Evolutionary conservation across 2,329 filamentous ascomycete genomes (phyloP).

Genomic region (Cryphonectria japonica): DNA sequence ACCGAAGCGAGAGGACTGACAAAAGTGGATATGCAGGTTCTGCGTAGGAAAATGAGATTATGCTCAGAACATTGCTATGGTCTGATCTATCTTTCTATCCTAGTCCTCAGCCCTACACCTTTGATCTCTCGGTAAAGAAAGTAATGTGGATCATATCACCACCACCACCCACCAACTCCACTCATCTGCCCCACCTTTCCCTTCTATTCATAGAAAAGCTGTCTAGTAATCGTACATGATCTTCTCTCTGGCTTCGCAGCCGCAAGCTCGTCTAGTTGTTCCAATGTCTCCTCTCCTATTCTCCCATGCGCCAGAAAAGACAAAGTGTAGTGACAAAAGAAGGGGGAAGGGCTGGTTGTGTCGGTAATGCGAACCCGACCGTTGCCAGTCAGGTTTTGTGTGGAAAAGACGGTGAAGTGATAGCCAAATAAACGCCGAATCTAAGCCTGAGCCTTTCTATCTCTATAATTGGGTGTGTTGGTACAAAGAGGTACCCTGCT

Average conservation of each 20-base stretch:
- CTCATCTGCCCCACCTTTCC: not conserved
- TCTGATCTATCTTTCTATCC: slow-evolving; percentile 24
- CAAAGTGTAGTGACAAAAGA: slow-evolving; percentile 18
- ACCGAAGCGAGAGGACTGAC: not conserved
- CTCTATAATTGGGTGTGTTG: slow-evolving; percentile 16
- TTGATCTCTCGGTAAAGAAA: not conserved
- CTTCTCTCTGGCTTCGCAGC: slow-evolving; percentile 9
- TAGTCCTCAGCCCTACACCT: slow-evolving; percentile 1
- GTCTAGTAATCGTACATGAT: not conserved
- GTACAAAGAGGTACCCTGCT: slow-evolving; percentile 8
- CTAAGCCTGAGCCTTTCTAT: slow-evolving; percentile 26
- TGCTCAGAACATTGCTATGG: slow-evolving; percentile 26
- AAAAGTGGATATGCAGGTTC: slow-evolving; percentile 46
- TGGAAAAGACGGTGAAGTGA: slow-evolving; percentile 20
- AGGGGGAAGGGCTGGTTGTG: slow-evolving; percentile 2
- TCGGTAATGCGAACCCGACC: slow-evolving; percentile 14
- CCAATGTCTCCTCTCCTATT: slow-evolving; percentile 1
- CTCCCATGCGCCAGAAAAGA: slow-evolving; percentile 4
- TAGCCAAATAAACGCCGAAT: slow-evolving; percentile 17
- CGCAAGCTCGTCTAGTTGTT: not conserved
- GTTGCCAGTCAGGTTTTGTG: slow-evolving; percentile 16
- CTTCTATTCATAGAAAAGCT: not conserved
- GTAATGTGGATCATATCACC: slow-evolving; percentile 13
- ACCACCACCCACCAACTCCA: not conserved
- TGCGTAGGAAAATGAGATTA: slow-evolving; percentile 49